Base-by-base conservation (phyloP, 192 early-diverging fungal genomes). In the Backusella psychrophila region DNA sequence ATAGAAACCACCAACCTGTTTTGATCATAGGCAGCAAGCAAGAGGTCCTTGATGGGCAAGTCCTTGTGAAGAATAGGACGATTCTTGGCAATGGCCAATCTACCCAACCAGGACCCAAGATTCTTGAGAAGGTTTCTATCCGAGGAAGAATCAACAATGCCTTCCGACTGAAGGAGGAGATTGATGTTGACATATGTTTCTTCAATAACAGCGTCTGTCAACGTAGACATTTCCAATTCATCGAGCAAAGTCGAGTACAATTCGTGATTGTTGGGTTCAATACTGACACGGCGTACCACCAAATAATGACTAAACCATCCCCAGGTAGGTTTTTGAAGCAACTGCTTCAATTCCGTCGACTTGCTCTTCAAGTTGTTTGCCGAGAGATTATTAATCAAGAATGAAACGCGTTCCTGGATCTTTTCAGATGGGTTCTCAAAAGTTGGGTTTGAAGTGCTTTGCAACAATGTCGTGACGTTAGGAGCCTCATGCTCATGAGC, bases 291-390 rank as follows among this genome's bases (percentile, higher is more conserved):
- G 82, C 96, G 95, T 44, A 96, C 94, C 21, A 99, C 92, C 21
- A 99, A 86, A 77, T 98, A 96, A 78, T 96, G 90, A 70, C 96
- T 94, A 75, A 99, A 98, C 98, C 98, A 99, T 14, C 90, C 84
- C 75, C 85, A 91, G 14, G 78, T 80, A n/a, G 80, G 76, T 19
- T 88, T 88, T 5, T 88, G 84, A 31, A 96, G 86, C 72, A 95
- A 85, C 56, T 94, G 92, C 53, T 86, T 88, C 82, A 96, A 93
- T 71, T 96, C 93, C 0, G 85, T 69, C 7, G 86, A 85, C 85
- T 98, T 98, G 21, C 85, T 84, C 1, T 89, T 90, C 6, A 98
- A 75, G 78, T 98, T 99, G 76, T 87, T 92, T 53, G 87, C 86
- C 34, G 96, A 92, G 26, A 99, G 81, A 72, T 99, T 99, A 87